These are phyloP conservation scores for Candida namnaoensis DNA, from an alignment of 805 yeast genomes.

Conservation along the genomic window DNA sequence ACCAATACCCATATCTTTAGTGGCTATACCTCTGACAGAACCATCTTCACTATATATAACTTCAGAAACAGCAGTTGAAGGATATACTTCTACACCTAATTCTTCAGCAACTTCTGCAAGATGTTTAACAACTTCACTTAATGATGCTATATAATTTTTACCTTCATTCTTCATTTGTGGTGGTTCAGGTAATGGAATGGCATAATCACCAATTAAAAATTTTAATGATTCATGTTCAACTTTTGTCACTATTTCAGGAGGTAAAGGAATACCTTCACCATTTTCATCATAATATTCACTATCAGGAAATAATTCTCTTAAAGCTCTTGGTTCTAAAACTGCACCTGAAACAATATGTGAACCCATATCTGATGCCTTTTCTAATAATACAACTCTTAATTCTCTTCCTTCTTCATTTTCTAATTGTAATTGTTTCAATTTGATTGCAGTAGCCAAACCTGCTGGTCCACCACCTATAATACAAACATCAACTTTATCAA, in stretches of 20 bases:
- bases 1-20: conserved; percentile 84
- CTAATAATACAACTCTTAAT: conserved; percentile 79
- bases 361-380: conserved; percentile 91
- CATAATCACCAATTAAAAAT: conserved; percentile 48
- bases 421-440: conserved; percentile 74
- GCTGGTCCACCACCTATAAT: conserved; percentile 99
- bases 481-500: conserved; percentile 86
- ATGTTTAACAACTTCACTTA: conserved; percentile 74
- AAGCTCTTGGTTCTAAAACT: conserved; percentile 82
- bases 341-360: conserved; percentile 92
- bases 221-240: conserved; percentile 74
- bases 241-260: conserved; percentile 64
- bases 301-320: conserved; percentile 76
- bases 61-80: conserved; percentile 82
- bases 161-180: conserved; percentile 81
- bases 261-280: conserved; percentile 63
- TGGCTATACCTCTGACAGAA: conserved; percentile 81
- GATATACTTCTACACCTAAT: conserved; percentile 87
- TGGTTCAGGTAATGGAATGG: conserved; percentile 83
- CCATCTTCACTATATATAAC: conserved; percentile 55
- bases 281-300: conserved; percentile 41
- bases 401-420: conserved; percentile 51
- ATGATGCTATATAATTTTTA: conserved; percentile 76
- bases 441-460: conserved; percentile 90
- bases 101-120: conserved; percentile 87